Base-by-base conservation (phyloP, 306 rosid species). In the Cicer judaicum region DNA sequence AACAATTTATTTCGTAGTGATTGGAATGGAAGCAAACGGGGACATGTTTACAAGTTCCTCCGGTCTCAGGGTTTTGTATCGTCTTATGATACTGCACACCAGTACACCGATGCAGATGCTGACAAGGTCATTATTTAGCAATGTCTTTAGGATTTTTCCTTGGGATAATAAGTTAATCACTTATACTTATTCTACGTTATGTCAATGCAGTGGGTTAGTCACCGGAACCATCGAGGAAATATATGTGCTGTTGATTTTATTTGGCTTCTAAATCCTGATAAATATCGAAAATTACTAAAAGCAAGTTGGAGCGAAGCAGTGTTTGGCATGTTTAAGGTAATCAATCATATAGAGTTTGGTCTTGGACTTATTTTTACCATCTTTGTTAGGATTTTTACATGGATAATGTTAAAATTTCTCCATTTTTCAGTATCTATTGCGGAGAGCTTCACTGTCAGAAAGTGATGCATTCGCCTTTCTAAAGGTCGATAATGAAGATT, bases 1-100 rank as follows among this genome's bases (percentile, higher is more conserved):
- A 46, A 67, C 3, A 47, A n/a, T 42, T 77, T 14, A 44, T 78
- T 76, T 75, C 53, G 75, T 84, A 94, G 99, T 78, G 99, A 94
- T 64, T 94, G 99, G 97, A 94, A 94, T 11, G 97, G 99, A 81
- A 90, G 97, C 88, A 94, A 94, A 79, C 90, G 99, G n/a, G 99
- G 99, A 47, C 91, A 94, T 78, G 95, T 94, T 49, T 94, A 94
- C 89, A 87, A 87, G 85, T 94, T 94, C 83, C 87, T 94, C 70
- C 83, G 99, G 84, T 90, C 97, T 14, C 97, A 88, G 56, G 99
- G 99, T 48, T 94, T 94, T 81, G 92, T 79, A 66, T 94, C 99
- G 11, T 90, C 99, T 7, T 94, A 94, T 73, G 99, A 94, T 81
- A 92, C 93, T 0, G 99, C 97, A 64, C 97, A 94, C 85, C 97